Evolutionary conservation across 805 yeast species (phyloP).

Genomic region (Candida suzukii): DNA sequence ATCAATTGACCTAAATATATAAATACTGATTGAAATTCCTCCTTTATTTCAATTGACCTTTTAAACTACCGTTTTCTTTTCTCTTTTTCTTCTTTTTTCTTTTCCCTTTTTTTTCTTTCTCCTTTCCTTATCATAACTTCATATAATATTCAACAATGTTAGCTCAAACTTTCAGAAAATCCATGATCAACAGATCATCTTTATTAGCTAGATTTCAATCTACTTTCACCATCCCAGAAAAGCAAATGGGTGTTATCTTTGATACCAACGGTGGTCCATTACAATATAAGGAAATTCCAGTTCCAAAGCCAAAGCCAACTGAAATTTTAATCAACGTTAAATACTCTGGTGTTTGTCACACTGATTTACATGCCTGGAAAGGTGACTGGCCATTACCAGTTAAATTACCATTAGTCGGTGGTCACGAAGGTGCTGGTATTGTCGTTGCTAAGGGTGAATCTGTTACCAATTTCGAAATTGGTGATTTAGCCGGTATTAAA

Average conservation of each 20-base stretch:
- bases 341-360: conserved; percentile 72
- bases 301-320: conserved; percentile 57
- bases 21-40: background rate
- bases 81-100: background rate
- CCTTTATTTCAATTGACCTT: background rate
- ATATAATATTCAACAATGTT: conserved; percentile 8
- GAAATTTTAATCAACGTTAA: conserved; percentile 60
- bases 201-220: conserved; percentile 18
- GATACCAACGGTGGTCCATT: conserved; percentile 59
- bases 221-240: conserved; percentile 40
- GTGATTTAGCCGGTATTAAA: conserved; percentile 62
- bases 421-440: conserved; percentile 70
- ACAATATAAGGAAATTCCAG: conserved; percentile 66
- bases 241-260: conserved; percentile 68
- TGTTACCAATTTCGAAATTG: conserved; percentile 54
- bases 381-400: conserved; percentile 62
- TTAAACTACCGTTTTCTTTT: background rate
- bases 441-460: conserved; percentile 58
- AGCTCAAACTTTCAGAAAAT: conserved; percentile 11
- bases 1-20: too few relatives aligned
- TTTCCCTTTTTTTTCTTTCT: background rate
- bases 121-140: background rate
- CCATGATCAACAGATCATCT: conserved; percentile 10
- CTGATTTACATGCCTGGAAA: conserved; percentile 70
- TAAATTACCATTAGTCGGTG: conserved; percentile 59